These are phyloP conservation scores for Orbilia ellipsospora DNA, from an alignment of 2,329 filamentous ascomycete genomes.

Conservation along the genomic window DNA sequence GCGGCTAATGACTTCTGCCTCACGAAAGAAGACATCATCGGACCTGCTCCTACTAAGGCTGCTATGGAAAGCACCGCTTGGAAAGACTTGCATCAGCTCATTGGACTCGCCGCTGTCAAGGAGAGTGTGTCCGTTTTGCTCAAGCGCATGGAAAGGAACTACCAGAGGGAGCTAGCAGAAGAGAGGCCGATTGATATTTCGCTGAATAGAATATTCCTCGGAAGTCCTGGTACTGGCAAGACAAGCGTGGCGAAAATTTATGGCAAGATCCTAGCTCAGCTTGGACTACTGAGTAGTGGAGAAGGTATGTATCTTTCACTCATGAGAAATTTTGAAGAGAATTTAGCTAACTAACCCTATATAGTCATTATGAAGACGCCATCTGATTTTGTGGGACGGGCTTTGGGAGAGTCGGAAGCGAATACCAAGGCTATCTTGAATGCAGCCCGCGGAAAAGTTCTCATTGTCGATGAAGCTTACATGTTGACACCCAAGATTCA, in stretches of 20 bases:
- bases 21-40: conserved; percentile 76
- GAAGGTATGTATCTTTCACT: conserved; percentile 63
- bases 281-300: conserved; percentile 75
- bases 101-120: conserved; percentile 73
- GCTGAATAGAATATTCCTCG: conserved; percentile 77
- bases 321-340: not conserved
- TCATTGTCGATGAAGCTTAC: conserved; percentile 85
- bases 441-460: conserved; percentile 75
- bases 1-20: conserved; percentile 71
- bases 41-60: conserved; percentile 71
- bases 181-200: conserved; percentile 70
- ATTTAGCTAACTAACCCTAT: conserved; percentile 2
- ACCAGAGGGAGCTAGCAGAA: conserved; percentile 73
- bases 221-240: conserved; percentile 79
- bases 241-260: conserved; percentile 80
- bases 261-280: conserved; percentile 73
- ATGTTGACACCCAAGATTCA: conserved; percentile 65
- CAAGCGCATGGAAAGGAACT: conserved; percentile 73
- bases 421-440: conserved; percentile 78
- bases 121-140: conserved; percentile 70
- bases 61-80: conserved; percentile 68
- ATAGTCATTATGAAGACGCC: conserved; percentile 75
- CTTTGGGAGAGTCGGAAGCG: conserved; percentile 74
- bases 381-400: conserved; percentile 75
- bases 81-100: conserved; percentile 69